These are phyloP conservation scores for Sugiyamaella smithiae DNA, from an alignment of 805 yeast genomes.

Conservation along the genomic window DNA sequence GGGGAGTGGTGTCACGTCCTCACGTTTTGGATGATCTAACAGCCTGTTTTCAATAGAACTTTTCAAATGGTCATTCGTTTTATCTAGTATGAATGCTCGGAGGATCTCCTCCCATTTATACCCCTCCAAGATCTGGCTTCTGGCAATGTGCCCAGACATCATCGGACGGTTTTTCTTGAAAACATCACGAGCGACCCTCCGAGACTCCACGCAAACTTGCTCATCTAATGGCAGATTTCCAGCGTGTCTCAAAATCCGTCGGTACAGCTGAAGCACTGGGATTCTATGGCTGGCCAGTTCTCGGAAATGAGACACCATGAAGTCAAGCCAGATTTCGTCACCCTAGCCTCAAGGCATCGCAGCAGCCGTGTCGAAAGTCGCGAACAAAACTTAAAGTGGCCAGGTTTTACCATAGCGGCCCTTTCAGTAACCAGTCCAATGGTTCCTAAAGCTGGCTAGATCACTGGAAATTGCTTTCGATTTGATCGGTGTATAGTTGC, in stretches of 20 bases:
- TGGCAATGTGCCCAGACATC: slow-evolving; percentile 16
- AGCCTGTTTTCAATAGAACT: neutral
- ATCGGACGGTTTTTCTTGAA: slow-evolving; percentile 8
- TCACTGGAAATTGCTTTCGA: too few species aligned
- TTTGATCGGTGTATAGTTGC: too few species aligned
- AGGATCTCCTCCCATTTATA: slow-evolving; percentile 15
- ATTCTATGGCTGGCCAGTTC: slow-evolving; percentile 13
- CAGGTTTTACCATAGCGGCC: too few species aligned
- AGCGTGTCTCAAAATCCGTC: slow-evolving; percentile 14
- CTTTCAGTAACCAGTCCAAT: too few species aligned
- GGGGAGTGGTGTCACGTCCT: too few species aligned
- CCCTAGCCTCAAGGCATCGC: too few species aligned
- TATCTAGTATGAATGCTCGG: slow-evolving; percentile 8
- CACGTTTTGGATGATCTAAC: neutral
- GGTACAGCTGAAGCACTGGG: slow-evolving; percentile 14
- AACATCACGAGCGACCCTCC: neutral
- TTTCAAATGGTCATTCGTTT: neutral
- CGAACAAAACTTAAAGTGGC: too few species aligned
- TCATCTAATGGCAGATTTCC: slow-evolving; percentile 12
- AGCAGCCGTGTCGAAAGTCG: too few species aligned
- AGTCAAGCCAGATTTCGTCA: neutral
- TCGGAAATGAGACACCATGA: slow-evolving; percentile 14
- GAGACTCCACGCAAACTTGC: neutral
- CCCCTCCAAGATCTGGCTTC: slow-evolving; percentile 10
- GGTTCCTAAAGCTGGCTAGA: too few species aligned